These are phyloP conservation scores for Kitagawia praeruptora DNA, from an alignment of 129 eudicot species.

Conservation along the genomic window DNA sequence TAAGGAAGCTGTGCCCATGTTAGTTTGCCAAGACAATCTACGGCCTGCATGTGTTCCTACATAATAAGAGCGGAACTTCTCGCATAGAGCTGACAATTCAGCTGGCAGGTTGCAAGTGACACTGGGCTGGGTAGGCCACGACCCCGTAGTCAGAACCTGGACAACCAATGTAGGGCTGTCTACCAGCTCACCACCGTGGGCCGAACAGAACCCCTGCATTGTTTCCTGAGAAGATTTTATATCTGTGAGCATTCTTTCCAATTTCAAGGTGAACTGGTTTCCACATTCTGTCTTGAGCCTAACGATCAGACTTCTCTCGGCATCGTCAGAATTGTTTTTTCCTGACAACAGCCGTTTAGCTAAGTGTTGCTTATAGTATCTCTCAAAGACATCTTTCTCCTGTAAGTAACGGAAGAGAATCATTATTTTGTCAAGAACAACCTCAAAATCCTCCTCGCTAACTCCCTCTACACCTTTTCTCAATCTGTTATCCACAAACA, in stretches of 20 bases:
- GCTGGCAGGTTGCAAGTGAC: slow-evolving; percentile 54
- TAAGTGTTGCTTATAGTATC: slow-evolving; percentile 29
- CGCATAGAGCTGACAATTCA: slow-evolving; percentile 47
- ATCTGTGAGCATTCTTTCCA: slow-evolving; percentile 72
- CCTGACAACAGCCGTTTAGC: slow-evolving; percentile 27
- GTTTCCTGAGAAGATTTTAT: slow-evolving; percentile 78
- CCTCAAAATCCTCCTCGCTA: slow-evolving; percentile 68
- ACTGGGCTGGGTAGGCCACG: slow-evolving; percentile 52
- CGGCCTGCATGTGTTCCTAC: slow-evolving; percentile 71
- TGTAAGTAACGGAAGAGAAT: slow-evolving; percentile 56
- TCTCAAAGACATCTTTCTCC: slow-evolving; percentile 25
- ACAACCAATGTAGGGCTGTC: background rate
- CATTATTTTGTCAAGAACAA: slow-evolving; percentile 66
- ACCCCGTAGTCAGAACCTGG: slow-evolving; percentile 67
- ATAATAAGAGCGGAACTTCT: slow-evolving; percentile 61
- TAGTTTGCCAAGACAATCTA: slow-evolving; percentile 72
- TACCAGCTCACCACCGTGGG: slow-evolving; percentile 43
- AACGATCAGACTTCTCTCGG: slow-evolving; percentile 29
- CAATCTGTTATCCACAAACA: slow-evolving; percentile 66
- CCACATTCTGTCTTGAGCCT: slow-evolving; percentile 74
- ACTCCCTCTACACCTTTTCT: slow-evolving; percentile 69
- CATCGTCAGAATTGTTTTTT: slow-evolving; percentile 29
- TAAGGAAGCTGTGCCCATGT: slow-evolving; percentile 73
- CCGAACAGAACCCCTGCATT: slow-evolving; percentile 55
- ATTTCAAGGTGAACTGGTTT: slow-evolving; percentile 69